Percentiles rank a stretch among this genome's conserved stretches.
Conservation (phyloP, 192 early-diverging fungal genomes). For the Backusella psychrophila region DNA sequence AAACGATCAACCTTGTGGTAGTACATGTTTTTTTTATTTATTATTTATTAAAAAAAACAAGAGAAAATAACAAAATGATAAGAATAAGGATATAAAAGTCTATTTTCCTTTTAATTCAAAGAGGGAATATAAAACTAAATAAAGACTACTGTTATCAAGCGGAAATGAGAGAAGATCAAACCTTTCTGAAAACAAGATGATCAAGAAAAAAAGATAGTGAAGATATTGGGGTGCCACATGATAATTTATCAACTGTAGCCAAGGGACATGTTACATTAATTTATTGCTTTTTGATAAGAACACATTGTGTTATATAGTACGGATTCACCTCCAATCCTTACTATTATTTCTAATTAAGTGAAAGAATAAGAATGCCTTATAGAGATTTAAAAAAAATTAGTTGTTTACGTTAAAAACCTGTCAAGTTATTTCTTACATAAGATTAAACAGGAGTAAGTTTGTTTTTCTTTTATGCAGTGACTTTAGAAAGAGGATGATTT, state of each 20-base stretch:
- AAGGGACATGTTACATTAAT: background rate
- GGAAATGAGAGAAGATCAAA: background rate
- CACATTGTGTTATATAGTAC: background rate
- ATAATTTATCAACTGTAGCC: background rate
- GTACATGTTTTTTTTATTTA: background rate
- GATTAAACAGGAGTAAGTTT: background rate
- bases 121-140: background rate
- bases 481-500: background rate
- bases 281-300: constrained; percentile 3
- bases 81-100: background rate
- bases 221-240: background rate
- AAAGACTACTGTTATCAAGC: background rate
- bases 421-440: background rate
- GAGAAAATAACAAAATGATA: background rate
- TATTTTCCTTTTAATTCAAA: background rate
- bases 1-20: background rate
- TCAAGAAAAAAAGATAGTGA: background rate
- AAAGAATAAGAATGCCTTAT: background rate
- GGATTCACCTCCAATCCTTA: background rate
- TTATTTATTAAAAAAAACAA: background rate
- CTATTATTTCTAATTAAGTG: background rate
- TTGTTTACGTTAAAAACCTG: background rate
- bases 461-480: background rate
- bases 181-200: background rate
- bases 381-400: background rate